Conservation (phyloP, 768 basidiomycete species). For the Cystoderma amianthinum region DNA sequence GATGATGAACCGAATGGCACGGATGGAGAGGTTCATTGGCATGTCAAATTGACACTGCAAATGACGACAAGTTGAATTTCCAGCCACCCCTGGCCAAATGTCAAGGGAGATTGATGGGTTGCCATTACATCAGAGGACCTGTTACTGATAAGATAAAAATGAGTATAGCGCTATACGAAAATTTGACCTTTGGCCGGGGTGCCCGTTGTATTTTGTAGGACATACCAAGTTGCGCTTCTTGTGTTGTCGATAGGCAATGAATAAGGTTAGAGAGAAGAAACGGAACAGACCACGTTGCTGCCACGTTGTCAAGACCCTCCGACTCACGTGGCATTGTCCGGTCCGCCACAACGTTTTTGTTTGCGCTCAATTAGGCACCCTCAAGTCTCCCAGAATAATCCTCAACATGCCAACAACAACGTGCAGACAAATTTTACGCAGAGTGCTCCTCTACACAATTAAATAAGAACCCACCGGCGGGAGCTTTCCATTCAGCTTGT, state of each 20-base stretch:
- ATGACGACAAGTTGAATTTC: background rate
- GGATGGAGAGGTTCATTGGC: no score
- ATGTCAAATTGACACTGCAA: no score
- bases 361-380: slow-evolving; percentile 1
- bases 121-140: no score
- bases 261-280: slow-evolving; percentile 4
- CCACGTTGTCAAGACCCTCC: slow-evolving; percentile 27
- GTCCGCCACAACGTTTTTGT: slow-evolving; percentile 6
- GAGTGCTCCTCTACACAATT: background rate
- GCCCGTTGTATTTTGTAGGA: background rate
- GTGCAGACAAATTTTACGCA: background rate
- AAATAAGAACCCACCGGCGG: slow-evolving; percentile 1
- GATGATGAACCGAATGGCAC: no score
- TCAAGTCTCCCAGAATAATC: background rate
- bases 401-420: background rate
- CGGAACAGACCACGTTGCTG: slow-evolving; percentile 32
- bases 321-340: slow-evolving; percentile 19
- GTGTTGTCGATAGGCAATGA: slow-evolving; percentile 1
- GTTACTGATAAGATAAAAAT: background rate
- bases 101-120: background rate
- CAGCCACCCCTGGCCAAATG: no score
- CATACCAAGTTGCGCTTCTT: slow-evolving; percentile 1
- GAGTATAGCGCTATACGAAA: no score
- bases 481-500: no score
- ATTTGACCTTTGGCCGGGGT: background rate